These are phyloP conservation scores for Simplicillium sp. DNA, from an alignment of 2,329 filamentous ascomycete species.

Conservation along the genomic window DNA sequence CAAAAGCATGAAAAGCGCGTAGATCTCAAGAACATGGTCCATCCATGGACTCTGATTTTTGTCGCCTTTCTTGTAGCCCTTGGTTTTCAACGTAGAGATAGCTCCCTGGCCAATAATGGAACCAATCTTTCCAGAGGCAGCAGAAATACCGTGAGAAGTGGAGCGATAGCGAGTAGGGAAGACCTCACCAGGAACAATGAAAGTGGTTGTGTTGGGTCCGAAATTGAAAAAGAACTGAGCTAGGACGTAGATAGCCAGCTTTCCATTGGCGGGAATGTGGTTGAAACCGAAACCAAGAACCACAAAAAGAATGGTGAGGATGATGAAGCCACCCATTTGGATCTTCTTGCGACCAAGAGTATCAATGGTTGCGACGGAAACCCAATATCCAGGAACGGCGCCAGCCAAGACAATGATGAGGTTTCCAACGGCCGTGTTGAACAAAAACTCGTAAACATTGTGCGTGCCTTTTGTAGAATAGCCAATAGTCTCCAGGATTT, in stretches of 20 bases:
- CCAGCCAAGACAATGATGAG: slow-evolving; percentile 70
- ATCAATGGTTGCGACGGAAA: slow-evolving; percentile 66
- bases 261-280: slow-evolving; percentile 37
- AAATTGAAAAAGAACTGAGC: slow-evolving; percentile 54
- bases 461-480: slow-evolving; percentile 41
- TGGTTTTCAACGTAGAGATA: slow-evolving; percentile 43
- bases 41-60: slow-evolving; percentile 50
- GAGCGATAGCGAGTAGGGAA: slow-evolving; percentile 49
- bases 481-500: slow-evolving; percentile 62
- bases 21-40: slow-evolving; percentile 68
- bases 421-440: slow-evolving; percentile 70
- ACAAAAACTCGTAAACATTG: slow-evolving; percentile 59
- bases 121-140: slow-evolving; percentile 44
- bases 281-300: slow-evolving; percentile 55
- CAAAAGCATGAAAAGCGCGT: slow-evolving; percentile 66
- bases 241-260: slow-evolving; percentile 45
- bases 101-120: slow-evolving; percentile 49
- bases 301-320: slow-evolving; percentile 52
- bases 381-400: slow-evolving; percentile 75
- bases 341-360: slow-evolving; percentile 70
- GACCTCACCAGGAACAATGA: slow-evolving; percentile 46
- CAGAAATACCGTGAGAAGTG: slow-evolving; percentile 48
- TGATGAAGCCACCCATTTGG: slow-evolving; percentile 54
- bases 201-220: slow-evolving; percentile 47
- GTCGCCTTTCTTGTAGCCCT: slow-evolving; percentile 23